These are phyloP conservation scores for Leccinum boreale DNA, from an alignment of 768 basidiomycete genomes.

Conservation along the genomic window DNA sequence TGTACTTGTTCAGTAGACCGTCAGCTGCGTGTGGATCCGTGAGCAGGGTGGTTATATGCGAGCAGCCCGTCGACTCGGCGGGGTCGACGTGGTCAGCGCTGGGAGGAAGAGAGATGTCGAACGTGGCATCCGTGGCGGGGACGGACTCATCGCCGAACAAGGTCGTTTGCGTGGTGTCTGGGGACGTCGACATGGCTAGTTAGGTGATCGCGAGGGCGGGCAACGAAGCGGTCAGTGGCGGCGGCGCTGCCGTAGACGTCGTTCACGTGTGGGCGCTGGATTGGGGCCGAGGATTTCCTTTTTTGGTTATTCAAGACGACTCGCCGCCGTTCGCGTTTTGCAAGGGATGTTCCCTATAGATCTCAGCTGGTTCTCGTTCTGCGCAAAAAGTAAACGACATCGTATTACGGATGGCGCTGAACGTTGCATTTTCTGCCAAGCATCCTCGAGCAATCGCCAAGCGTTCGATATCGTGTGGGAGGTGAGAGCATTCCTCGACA, in stretches of 20 bases:
- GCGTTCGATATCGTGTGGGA: conserved; percentile 52
- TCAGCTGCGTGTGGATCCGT: conserved; percentile 30
- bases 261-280: conserved; percentile 1
- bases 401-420: background rate
- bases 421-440: conserved; percentile 41
- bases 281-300: conserved; percentile 8
- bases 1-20: conserved; percentile 47
- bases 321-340: too few relatives aligned
- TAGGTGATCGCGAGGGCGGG: background rate
- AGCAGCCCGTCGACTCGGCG: conserved; percentile 19
- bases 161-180: conserved; percentile 28
- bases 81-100: conserved; percentile 13
- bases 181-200: conserved; percentile 28
- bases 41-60: conserved; percentile 42
- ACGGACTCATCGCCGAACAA: conserved; percentile 27
- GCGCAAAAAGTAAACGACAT: background rate
- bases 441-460: conserved; percentile 31
- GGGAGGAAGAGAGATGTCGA: conserved; percentile 8
- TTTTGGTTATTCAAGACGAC: conserved; percentile 1
- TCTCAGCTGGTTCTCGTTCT: background rate
- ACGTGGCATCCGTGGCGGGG: conserved; percentile 7
- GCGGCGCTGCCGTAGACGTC: background rate
- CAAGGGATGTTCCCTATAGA: background rate
- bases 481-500: conserved; percentile 25
- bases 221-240: background rate